These are phyloP conservation scores for Globisporangium cederbergense DNA, from an alignment of 352 stramenopile species.

Conservation along the genomic window DNA sequence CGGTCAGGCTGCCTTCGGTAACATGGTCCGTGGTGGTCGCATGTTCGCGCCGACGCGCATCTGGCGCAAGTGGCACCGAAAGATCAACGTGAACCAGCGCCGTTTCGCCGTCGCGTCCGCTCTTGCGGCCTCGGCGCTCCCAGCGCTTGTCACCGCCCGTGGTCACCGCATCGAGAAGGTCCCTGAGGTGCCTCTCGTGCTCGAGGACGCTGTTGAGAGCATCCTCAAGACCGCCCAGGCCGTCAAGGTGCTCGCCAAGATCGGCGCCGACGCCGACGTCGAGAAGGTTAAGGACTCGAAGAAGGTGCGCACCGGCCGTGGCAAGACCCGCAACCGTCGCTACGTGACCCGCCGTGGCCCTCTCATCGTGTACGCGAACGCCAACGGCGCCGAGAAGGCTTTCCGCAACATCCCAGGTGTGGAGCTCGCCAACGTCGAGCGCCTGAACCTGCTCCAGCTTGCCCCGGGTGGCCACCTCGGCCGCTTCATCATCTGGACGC, in stretches of 20 bases:
- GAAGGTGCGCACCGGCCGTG: conserved; percentile 96
- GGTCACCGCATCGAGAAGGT: conserved; percentile 97
- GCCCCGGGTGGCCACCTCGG: conserved; percentile 98
- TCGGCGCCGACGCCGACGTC: conserved; percentile 95
- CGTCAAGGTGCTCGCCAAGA: conserved; percentile 92
- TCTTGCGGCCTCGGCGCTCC: conserved; percentile 95
- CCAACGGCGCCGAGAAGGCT: conserved; percentile 91
- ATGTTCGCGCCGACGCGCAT: conserved; percentile 99
- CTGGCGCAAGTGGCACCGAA: conserved; percentile 98
- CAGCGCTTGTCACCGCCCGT: conserved; percentile 96
- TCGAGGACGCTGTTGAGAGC: conserved; percentile 91
- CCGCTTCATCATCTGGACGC: conserved; percentile 99
- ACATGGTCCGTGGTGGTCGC: conserved; percentile 97
- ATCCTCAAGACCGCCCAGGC: conserved; percentile 96
- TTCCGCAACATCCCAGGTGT: conserved; percentile 99
- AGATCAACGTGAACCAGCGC: conserved; percentile 98
- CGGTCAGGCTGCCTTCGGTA: conserved; percentile 98
- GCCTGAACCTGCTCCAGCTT: conserved; percentile 97
- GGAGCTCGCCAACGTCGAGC: conserved; percentile 96
- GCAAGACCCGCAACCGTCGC: conserved; percentile 98
- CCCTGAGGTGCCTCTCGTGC: conserved; percentile 97
- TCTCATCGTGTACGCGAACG: conserved; percentile 96
- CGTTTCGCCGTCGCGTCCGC: conserved; percentile 97
- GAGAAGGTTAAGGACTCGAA: conserved; percentile 98
- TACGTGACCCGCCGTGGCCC: conserved; percentile 95